Evolutionary conservation across 2,329 filamentous ascomycete species (phyloP), one percentile per base, ranked within the genome.

Genomic region (Neoarthrinium moseri): DNA sequence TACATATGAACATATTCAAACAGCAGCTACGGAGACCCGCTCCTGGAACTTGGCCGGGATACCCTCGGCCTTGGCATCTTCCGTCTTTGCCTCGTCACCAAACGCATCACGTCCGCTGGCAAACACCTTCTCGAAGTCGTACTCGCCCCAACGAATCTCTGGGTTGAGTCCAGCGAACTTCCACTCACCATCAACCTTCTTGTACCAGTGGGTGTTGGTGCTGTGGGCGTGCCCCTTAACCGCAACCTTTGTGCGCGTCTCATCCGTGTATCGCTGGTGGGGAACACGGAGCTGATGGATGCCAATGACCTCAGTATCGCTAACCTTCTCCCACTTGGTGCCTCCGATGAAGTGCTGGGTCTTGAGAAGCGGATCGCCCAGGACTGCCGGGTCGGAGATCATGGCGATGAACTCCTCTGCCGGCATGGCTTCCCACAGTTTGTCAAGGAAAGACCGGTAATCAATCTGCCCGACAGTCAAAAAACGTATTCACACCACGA

Each of bases 261-360:
- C 66, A 53, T 80, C 77, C 3, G 70, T 75, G 65, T 83, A 84
- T 41, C 77, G 70, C 66, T 84, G 80, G 57, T 84, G 81, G 3
- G 80, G 78, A 26, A 81, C 80, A 33, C 81, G 77, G 39, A 83
- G 65, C 66, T 83, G 80, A 63, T 82, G 78, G 57, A 77, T 71
- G n/a, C 80, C 80, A 47, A 81, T 65, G 39, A 81, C 73, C 59
- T 81, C 73, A n/a, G 71, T 77, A 47, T 81, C 78, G 2, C 74
- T 78, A 30, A 81, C 61, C 53, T 72, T 74, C 59, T 80, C 72
- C 75, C 76, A 84, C 62, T 76, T 75, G 15, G 75, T 73, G 26
- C 71, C 75, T 42, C 81, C 80, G 55, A 85, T 75, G 56, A 85
- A 77, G 66, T 86, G 83, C 62, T 86, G 83, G 6, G 82, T 86